Base-by-base conservation (phyloP, 148 eudicot species). In the Beta vulgaris region DNA sequence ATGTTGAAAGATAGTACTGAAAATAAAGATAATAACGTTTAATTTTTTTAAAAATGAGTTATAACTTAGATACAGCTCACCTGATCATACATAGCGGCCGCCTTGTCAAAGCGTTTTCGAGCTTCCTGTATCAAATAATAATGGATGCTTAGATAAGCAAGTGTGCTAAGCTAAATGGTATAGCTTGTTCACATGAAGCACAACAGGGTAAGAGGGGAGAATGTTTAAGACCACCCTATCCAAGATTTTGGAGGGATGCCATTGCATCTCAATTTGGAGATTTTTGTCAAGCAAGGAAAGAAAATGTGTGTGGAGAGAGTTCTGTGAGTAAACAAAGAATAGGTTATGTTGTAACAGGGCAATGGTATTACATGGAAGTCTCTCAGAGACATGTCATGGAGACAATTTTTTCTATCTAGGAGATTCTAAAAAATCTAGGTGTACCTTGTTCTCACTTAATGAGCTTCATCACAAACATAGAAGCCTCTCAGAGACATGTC, bases 81-180 rank as follows among this genome's bases (percentile, higher is more conserved):
- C 93, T 93, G 98, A 64, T 91, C 95, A 74, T 91, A 91, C 66
- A 78, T 75, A 70, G 78, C 75, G 77, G 84, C 86, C 39, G 95
- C 95, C 84, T 93, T 93, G 85, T 93, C 98, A 87, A 91, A 91
- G 66, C 97, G 93, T 79, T 88, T 93, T 74, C 97, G 86, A 75
- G 98, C 93, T 86, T 93, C 98, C 98, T 93, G 90, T 81, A 40
- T 43, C 6, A 51, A 74, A 65, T 43, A 63, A 80, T 23, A 37
- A 69, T 5, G 76, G 62, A 35, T 75, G n/a, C 37, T n/a, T 13
- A 36, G 32, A 42, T 61, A 37, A 68, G 72, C 29, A 57, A 12
- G 35, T 31, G 67, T 59, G 40, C 19, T 23, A 7, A 37, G 64
- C 54, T 66, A 40, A 14, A 40, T 43, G 0, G 28, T 31, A 43